Percentiles rank a stretch among this genome's conserved stretches.
Evolutionary conservation across 805 yeast genomes (phyloP).

Genomic region (Zygotorulaspora florentina): DNA sequence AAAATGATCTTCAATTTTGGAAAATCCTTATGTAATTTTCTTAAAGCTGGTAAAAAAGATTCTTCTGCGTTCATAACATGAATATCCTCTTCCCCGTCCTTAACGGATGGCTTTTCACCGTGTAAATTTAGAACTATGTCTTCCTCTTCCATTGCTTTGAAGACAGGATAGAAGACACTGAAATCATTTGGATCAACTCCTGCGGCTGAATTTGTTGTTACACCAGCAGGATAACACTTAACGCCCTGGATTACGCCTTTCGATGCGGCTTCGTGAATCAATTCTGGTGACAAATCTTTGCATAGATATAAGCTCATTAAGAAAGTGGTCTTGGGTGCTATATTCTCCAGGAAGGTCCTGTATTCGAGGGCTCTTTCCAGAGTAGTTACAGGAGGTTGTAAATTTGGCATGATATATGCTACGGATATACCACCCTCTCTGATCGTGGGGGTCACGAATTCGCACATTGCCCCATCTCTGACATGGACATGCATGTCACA

Average conservation of each 20-base stretch:
- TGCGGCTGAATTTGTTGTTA: conserved; percentile 89
- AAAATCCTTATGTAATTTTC: conserved; percentile 71
- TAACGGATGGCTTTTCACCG: conserved; percentile 85
- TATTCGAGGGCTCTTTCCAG: conserved; percentile 68
- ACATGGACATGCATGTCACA: conserved; percentile 96
- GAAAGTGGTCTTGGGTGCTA: conserved; percentile 81
- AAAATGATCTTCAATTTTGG: conserved; percentile 82
- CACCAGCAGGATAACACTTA: conserved; percentile 98
- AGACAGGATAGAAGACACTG: conserved; percentile 80
- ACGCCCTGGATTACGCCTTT: conserved; percentile 74
- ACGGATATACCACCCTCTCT: conserved; percentile 86
- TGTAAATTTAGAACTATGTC: conserved; percentile 80
- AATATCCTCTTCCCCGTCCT: conserved; percentile 54
- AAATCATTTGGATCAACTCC: conserved; percentile 96
- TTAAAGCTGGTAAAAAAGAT: conserved; percentile 82
- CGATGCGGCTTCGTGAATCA: conserved; percentile 73
- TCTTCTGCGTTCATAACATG: conserved; percentile 94
- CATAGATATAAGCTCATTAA: conserved; percentile 86
- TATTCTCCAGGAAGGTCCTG: conserved; percentile 53
- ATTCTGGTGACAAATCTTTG: conserved; percentile 76
- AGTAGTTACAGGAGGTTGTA: conserved; percentile 86
- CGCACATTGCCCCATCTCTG: conserved; percentile 92
- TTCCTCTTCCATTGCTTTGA: conserved; percentile 79
- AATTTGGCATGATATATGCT: conserved; percentile 94
- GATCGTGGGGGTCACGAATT: conserved; percentile 84